A percentile compares a stretch with the other conserved stretches of the same genome.
These are phyloP conservation scores for Trifolium fragiferum DNA, from an alignment of 306 rosid species.

Conservation along the genomic window DNA sequence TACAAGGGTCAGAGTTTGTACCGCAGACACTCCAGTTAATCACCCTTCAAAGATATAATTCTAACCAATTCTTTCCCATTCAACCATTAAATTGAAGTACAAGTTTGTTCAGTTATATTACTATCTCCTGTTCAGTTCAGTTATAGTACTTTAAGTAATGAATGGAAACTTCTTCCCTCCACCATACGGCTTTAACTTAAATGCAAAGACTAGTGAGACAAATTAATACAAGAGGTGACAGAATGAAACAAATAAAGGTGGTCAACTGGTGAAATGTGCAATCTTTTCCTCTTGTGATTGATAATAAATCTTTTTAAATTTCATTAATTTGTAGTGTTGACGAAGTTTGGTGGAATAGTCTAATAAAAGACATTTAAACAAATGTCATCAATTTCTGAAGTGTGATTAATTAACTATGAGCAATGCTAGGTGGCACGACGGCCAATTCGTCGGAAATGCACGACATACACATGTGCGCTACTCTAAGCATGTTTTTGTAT, in stretches of 20 bases:
- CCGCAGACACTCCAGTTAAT: too few species aligned
- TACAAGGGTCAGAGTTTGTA: too few species aligned
- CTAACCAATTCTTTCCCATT: too few species aligned
- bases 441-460: too few species aligned
- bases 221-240: neutral
- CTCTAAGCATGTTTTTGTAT: too few species aligned
- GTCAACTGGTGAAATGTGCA: conserved; percentile 39
- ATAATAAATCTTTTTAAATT: neutral
- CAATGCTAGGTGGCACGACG: too few species aligned
- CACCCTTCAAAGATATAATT: too few species aligned
- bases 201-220: neutral
- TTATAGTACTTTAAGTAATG: neutral
- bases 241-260: conserved; percentile 9
- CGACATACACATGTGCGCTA: too few species aligned
- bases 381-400: conserved; percentile 41
- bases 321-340: conserved; percentile 46
- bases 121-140: neutral
- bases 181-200: neutral
- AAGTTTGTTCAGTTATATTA: too few species aligned
- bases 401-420: conserved; percentile 35
- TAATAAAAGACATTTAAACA: conserved; percentile 52
- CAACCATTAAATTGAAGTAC: too few species aligned
- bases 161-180: neutral
- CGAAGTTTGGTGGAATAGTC: conserved; percentile 53
- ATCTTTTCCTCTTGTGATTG: conserved; percentile 39